Evolutionary conservation across 108 stramenopile genomes (phyloP).

Genomic region (Skeletonema potamos): DNA sequence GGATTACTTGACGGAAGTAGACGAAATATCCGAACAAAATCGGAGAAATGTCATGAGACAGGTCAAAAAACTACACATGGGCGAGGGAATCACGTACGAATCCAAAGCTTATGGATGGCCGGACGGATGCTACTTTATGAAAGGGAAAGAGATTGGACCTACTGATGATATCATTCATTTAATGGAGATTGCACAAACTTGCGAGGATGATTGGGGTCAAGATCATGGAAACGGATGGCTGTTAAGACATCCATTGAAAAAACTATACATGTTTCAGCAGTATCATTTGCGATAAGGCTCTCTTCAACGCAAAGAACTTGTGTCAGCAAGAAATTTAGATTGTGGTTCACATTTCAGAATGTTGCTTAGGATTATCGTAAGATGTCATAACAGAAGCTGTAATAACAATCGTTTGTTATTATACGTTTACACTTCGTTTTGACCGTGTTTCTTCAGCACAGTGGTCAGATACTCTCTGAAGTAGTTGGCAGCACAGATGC

Average conservation of each 20-base stretch:
- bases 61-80: conserved; percentile 55
- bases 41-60: conserved; percentile 61
- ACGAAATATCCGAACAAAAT: conserved; percentile 45
- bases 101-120: conserved; percentile 60
- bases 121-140: conserved; percentile 52
- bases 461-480: neutral
- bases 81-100: conserved; percentile 69
- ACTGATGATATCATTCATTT: conserved; percentile 46
- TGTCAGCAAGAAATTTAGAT: neutral
- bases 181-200: conserved; percentile 45
- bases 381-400: too few relatives aligned
- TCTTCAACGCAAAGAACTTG: neutral
- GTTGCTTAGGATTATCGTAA: too few relatives aligned
- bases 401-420: too few relatives aligned
- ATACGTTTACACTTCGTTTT: neutral
- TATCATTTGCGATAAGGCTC: conserved; percentile 46
- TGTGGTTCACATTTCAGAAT: neutral
- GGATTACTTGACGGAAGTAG: conserved; percentile 34
- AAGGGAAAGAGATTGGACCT: conserved; percentile 49
- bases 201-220: conserved; percentile 64
- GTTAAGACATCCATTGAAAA: conserved; percentile 69
- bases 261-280: conserved; percentile 71
- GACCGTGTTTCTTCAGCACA: neutral
- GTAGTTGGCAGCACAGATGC: neutral
- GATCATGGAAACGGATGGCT: conserved; percentile 85